A percentile compares a stretch with the other conserved stretches of the same genome.
These are phyloP conservation scores for Phytophthora syringae DNA, from an alignment of 352 stramenopile species.

Conservation along the genomic window DNA sequence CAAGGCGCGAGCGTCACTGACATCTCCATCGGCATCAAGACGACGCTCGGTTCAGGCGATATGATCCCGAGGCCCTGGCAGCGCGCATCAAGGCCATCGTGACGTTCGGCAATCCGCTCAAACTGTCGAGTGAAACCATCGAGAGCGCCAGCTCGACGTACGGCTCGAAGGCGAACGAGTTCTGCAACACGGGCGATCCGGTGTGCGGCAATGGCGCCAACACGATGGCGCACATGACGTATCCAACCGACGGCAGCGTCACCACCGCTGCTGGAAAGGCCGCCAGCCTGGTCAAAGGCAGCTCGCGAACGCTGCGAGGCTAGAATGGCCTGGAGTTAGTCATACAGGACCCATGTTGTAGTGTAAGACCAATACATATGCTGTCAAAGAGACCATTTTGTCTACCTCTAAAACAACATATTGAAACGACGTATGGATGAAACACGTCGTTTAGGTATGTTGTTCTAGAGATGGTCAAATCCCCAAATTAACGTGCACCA, in stretches of 20 bases:
- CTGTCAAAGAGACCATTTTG: too few relatives aligned
- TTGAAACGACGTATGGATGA: too few relatives aligned
- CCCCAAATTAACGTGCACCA: background rate
- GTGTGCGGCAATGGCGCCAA: conserved; percentile 29
- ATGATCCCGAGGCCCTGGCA: too few relatives aligned
- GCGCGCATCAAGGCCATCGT: too few relatives aligned
- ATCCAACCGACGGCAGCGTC: conserved; percentile 26
- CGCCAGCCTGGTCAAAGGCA: conserved; percentile 12
- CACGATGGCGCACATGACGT: conserved; percentile 26
- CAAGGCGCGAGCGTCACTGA: too few relatives aligned
- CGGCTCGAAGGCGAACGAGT: conserved; percentile 20
- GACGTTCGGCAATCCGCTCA: too few relatives aligned
- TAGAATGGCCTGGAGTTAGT: background rate
- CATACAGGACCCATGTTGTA: background rate
- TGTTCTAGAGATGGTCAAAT: too few relatives aligned
- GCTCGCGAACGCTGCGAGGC: background rate
- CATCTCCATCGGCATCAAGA: too few relatives aligned
- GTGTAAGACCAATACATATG: background rate
- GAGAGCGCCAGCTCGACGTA: conserved; percentile 25
- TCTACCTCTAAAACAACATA: too few relatives aligned
- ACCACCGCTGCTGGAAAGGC: conserved; percentile 17
- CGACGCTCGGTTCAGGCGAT: too few relatives aligned
- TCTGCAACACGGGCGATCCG: too few relatives aligned
- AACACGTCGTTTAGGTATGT: too few relatives aligned
- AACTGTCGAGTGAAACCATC: conserved; percentile 31